These are phyloP conservation scores for Mimosa pudica DNA, from an alignment of 306 rosid genomes.

Conservation along the genomic window DNA sequence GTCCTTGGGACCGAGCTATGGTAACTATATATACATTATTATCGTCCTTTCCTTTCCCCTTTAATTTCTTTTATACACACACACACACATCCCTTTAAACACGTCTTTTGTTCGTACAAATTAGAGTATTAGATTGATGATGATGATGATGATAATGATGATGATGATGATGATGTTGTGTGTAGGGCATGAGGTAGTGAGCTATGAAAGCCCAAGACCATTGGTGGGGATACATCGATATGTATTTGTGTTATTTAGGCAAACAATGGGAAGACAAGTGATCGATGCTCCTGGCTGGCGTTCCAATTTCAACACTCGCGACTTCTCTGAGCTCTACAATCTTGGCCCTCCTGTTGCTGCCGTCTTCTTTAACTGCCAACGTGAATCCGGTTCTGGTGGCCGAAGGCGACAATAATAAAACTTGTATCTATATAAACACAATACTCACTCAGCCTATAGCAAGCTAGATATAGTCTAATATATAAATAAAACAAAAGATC, in stretches of 20 bases:
- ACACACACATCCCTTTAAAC: background rate
- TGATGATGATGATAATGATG: no score
- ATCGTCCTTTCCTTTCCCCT: background rate
- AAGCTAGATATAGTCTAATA: no score
- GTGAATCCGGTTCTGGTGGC: slow-evolving; percentile 42
- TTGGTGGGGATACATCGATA: slow-evolving; percentile 69
- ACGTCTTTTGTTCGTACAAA: background rate
- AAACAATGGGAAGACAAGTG: slow-evolving; percentile 50
- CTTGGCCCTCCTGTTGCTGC: slow-evolving; percentile 81
- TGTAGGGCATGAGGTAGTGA: slow-evolving; percentile 56
- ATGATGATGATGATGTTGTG: background rate
- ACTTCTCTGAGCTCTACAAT: slow-evolving; percentile 71
- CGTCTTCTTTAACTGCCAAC: slow-evolving; percentile 62
- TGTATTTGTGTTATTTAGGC: slow-evolving; percentile 57
- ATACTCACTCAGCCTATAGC: background rate
- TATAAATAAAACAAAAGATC: no score
- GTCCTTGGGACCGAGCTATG: slow-evolving; percentile 63
- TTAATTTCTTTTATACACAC: no score
- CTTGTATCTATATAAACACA: background rate
- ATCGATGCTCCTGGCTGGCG: slow-evolving; percentile 80
- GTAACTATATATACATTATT: slow-evolving; percentile 28
- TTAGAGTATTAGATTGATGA: background rate
- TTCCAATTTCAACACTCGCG: slow-evolving; percentile 67
- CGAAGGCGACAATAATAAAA: background rate
- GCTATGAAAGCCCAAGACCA: slow-evolving; percentile 73